Conservation (phyloP, 495 filamentous ascomycete species). For the Podospora sp. region DNA sequence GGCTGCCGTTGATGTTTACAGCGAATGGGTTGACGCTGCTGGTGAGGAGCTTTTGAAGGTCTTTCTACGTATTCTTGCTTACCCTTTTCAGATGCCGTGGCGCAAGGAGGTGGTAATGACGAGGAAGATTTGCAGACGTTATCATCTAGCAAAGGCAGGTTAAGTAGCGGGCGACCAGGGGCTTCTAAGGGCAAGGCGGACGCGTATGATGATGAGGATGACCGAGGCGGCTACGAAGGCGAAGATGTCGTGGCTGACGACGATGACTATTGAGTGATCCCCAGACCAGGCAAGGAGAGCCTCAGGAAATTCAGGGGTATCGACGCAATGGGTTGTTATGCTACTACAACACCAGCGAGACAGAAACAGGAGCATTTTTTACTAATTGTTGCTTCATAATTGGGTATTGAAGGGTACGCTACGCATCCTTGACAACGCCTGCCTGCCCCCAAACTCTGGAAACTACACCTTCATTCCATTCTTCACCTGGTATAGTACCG, state of each 20-base stretch:
- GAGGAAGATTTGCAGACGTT: neutral
- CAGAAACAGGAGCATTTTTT: neutral
- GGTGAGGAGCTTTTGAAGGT: constrained; percentile 51
- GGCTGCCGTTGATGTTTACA: constrained; percentile 90
- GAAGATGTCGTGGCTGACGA: constrained; percentile 49
- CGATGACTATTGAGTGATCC: constrained; percentile 43
- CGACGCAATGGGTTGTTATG: neutral
- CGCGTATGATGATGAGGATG: constrained; percentile 54
- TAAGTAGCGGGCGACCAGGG: constrained; percentile 20
- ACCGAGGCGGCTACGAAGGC: constrained; percentile 47
- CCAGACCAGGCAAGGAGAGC: neutral
- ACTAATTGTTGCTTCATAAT: constrained; percentile 5
- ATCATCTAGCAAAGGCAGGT: constrained; percentile 2
- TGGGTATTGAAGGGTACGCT: constrained; percentile 16
- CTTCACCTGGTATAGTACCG: constrained; percentile 87
- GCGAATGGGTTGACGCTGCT: constrained; percentile 97
- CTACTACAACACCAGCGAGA: neutral
- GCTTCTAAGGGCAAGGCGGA: constrained; percentile 28
- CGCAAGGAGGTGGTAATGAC: constrained; percentile 35
- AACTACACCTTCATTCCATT: neutral
- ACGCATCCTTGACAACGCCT: constrained; percentile 16
- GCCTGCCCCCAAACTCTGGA: neutral
- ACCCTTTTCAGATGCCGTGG: constrained; percentile 43
- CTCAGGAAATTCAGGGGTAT: neutral
- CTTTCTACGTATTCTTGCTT: neutral